Percentiles rank a stretch among this genome's conserved stretches.
phyloP scores from a whole-genome alignment of 1,284 basidiomycete genomes.

The Tausonia pullulans region DNA sequence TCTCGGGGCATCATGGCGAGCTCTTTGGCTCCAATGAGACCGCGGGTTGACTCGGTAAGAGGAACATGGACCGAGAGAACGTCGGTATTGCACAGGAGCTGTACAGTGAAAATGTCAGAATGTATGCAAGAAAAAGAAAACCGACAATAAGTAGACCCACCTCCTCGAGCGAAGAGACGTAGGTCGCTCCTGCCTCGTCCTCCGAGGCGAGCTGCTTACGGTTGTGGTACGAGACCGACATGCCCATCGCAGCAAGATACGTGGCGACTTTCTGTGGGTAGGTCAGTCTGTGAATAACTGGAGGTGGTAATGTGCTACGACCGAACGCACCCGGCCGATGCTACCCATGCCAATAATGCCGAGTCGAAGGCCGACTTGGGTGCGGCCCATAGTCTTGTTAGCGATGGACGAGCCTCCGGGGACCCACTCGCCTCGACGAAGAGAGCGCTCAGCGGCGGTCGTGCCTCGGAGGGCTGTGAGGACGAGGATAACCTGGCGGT shows the following conservation, averaged over 20 bases:
- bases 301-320: no score
- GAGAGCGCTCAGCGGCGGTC: conserved; percentile 5
- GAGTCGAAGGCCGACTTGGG: conserved; percentile 8
- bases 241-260: conserved; percentile 10
- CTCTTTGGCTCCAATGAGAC: conserved; percentile 9
- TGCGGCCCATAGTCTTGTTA: conserved; percentile 8
- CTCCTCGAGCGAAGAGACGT: conserved; percentile 6
- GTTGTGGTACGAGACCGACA: conserved; percentile 12
- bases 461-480: conserved; percentile 12
- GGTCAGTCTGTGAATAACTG: background rate
- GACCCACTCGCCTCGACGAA: conserved; percentile 14
- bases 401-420: background rate
- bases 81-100: conserved; percentile 10
- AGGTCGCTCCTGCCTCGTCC: background rate
- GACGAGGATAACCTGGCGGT: conserved; percentile 7
- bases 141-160: background rate
- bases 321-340: background rate
- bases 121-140: background rate
- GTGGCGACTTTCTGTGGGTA: background rate
- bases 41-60: background rate
- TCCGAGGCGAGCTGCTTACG: background rate
- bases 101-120: background rate
- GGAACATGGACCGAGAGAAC: conserved; percentile 15
- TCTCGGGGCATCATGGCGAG: background rate
- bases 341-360: conserved; percentile 16